Percentiles rank a stretch among this genome's conserved stretches.
Conservation (phyloP, 2,329 filamentous ascomycete species). For the Aspergillus candidus region DNA sequence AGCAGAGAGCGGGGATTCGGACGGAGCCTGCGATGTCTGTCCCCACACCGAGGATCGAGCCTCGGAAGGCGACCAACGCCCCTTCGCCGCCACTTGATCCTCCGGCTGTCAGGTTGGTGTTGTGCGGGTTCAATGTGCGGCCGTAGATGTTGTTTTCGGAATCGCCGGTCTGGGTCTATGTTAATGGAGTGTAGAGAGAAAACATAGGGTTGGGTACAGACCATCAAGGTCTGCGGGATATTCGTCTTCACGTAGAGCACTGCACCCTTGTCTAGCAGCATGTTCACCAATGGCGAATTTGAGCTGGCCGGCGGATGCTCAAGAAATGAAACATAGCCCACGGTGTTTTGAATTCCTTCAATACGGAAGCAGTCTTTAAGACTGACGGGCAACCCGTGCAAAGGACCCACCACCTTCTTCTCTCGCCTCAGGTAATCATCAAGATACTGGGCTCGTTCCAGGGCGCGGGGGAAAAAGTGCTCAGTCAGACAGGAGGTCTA, state of each 20-base stretch:
- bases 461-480: conserved; percentile 31
- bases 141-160: conserved; percentile 27
- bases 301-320: conserved; percentile 10
- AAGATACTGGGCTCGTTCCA: conserved; percentile 32
- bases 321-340: conserved; percentile 22
- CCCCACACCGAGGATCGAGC: conserved; percentile 31
- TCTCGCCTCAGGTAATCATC: conserved; percentile 28
- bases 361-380: conserved; percentile 29
- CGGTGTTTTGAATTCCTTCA: conserved; percentile 15
- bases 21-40: conserved; percentile 35
- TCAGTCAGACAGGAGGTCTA: conserved; percentile 34
- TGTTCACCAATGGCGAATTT: conserved; percentile 20
- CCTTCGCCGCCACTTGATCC: conserved; percentile 32
- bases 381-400: conserved; percentile 37
- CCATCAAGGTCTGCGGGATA: conserved; percentile 30
- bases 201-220: conserved; percentile 2
- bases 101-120: conserved; percentile 21
- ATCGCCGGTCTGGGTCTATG: conserved; percentile 19
- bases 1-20: conserved; percentile 32
- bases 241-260: conserved; percentile 32
- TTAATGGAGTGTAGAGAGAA: neutral
- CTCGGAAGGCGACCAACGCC: conserved; percentile 31
- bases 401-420: conserved; percentile 28
- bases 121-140: conserved; percentile 25
- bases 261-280: conserved; percentile 22